phyloP scores from a whole-genome alignment of 2,329 filamentous ascomycete genomes.

The Emmonsiellopsis sp. region DNA sequence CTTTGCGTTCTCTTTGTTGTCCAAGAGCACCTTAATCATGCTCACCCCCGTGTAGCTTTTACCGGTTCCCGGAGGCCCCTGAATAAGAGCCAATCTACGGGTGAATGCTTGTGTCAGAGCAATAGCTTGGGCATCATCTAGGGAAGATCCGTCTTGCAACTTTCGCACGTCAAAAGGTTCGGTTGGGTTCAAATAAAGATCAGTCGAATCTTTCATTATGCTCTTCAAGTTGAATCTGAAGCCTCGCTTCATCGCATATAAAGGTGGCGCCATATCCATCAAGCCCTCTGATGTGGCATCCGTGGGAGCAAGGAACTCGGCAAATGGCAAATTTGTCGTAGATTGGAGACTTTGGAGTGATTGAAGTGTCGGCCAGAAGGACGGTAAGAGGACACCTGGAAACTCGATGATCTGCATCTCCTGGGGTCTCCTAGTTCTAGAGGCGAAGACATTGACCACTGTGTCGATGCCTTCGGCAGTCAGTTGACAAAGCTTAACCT shows the following conservation, averaged over 20 bases:
- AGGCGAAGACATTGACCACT: not conserved
- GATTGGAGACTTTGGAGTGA: constrained; percentile 9
- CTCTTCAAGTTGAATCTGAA: not conserved
- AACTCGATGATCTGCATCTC: constrained; percentile 13
- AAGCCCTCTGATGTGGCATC: constrained; percentile 12
- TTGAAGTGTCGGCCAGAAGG: constrained; percentile 12
- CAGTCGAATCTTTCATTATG: not conserved
- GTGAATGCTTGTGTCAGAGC: constrained; percentile 14
- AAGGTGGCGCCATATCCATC: constrained; percentile 2
- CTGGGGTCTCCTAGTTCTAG: constrained; percentile 6
- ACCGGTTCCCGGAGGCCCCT: constrained; percentile 21
- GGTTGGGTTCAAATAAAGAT: constrained; percentile 8
- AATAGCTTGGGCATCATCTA: constrained; percentile 12
- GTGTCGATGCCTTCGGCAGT: not conserved
- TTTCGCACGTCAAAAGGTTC: constrained; percentile 5
- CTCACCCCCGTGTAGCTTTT: constrained; percentile 16
- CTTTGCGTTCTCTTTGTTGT: constrained; percentile 18
- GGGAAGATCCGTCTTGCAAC: no score
- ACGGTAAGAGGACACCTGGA: constrained; percentile 10
- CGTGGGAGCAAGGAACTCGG: not conserved
- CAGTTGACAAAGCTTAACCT: no score
- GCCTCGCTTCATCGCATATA: not conserved
- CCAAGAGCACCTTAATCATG: constrained; percentile 16
- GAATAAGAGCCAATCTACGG: constrained; percentile 15
- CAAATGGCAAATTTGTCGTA: not conserved